Evolutionary conservation across 2,329 filamentous ascomycete species (phyloP).

Genomic region (Teratosphaeria zuluensis): DNA sequence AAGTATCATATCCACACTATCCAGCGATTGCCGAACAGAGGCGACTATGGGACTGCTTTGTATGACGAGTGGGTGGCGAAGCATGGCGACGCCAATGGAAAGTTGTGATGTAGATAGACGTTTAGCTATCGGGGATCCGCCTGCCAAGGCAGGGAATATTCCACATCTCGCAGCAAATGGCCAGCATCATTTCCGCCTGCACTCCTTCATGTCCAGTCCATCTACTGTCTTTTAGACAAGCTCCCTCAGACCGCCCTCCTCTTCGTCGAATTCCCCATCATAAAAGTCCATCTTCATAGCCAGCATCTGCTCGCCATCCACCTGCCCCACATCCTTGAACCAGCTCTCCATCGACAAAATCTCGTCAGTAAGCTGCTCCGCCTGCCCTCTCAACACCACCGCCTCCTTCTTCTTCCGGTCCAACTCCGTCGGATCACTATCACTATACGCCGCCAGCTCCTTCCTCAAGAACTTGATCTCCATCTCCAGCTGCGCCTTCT

Average conservation of each 20-base stretch:
- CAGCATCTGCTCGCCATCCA: slow-evolving; percentile 29
- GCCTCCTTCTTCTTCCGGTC: slow-evolving; percentile 30
- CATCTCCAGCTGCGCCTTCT: slow-evolving; percentile 26
- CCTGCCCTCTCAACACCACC: slow-evolving; percentile 19
- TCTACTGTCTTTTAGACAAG: slow-evolving; percentile 5
- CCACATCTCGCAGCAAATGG: neutral
- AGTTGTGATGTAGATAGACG: neutral
- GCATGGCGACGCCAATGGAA: slow-evolving; percentile 1
- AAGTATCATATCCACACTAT: slow-evolving; percentile 73
- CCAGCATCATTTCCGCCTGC: neutral
- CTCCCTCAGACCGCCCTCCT: slow-evolving; percentile 42
- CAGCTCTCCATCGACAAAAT: slow-evolving; percentile 38
- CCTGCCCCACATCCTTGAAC: slow-evolving; percentile 19
- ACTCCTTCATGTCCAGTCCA: neutral
- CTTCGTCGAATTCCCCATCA: slow-evolving; percentile 44
- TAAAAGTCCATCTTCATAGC: slow-evolving; percentile 39
- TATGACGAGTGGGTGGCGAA: slow-evolving; percentile 11
- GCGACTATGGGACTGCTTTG: slow-evolving; percentile 59
- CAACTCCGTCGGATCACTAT: slow-evolving; percentile 37
- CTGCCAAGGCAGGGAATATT: neutral
- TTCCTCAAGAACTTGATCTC: slow-evolving; percentile 30
- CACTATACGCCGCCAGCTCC: slow-evolving; percentile 36
- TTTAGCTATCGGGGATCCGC: neutral
- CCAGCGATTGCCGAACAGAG: slow-evolving; percentile 59
- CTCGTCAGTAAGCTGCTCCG: slow-evolving; percentile 34